phyloP scores from a whole-genome alignment of 2,329 filamentous ascomycete genomes.

The Coniochaeta hoffmannii region DNA sequence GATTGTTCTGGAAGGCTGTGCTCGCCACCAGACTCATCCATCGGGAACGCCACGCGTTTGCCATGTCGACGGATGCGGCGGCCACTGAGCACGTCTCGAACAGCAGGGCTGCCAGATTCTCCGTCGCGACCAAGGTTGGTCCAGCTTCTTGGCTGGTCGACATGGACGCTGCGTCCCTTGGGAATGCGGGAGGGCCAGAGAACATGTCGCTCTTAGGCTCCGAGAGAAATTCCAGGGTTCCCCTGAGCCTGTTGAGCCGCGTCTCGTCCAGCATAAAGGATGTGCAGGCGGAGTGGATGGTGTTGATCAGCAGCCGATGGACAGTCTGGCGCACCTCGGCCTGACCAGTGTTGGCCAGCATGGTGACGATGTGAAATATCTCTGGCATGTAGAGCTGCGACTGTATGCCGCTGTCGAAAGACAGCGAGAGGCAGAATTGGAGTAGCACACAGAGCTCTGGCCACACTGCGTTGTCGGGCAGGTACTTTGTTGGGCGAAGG shows the following conservation, averaged over 20 bases:
- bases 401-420: conserved; percentile 61
- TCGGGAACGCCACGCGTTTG: conserved; percentile 62
- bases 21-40: conserved; percentile 70
- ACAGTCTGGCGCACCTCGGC: conserved; percentile 50
- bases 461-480: conserved; percentile 63
- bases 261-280: conserved; percentile 56
- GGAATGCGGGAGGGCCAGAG: conserved; percentile 34
- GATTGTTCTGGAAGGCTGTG: conserved; percentile 66
- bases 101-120: conserved; percentile 53
- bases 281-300: conserved; percentile 60
- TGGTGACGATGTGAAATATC: conserved; percentile 63
- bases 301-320: conserved; percentile 58
- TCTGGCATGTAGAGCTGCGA: conserved; percentile 62
- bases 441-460: conserved; percentile 61
- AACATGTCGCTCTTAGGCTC: conserved; percentile 54
- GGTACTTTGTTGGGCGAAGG: conserved; percentile 54
- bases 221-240: conserved; percentile 49
- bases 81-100: conserved; percentile 58
- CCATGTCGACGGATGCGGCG: conserved; percentile 55
- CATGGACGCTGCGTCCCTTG: conserved; percentile 46
- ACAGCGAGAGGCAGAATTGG: conserved; percentile 58
- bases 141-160: conserved; percentile 47
- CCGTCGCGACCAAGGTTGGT: conserved; percentile 46
- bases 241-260: conserved; percentile 46
- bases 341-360: conserved; percentile 59